Evolutionary conservation across 768 basidiomycete species (phyloP).

Genomic region (Suillus placidus): DNA sequence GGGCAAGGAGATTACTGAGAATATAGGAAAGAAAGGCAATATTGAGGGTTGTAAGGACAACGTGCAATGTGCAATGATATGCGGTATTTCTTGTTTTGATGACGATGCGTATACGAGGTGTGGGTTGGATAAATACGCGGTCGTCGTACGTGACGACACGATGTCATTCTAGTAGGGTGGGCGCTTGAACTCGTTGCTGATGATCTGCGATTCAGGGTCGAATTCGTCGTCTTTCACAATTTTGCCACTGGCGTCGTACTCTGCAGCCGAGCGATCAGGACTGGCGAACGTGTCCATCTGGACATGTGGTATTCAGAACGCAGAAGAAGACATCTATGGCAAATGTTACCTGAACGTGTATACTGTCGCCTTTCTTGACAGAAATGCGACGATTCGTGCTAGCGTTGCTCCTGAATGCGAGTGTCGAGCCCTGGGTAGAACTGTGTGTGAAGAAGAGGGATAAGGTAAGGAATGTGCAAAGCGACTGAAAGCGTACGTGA

Average conservation of each 20-base stretch:
- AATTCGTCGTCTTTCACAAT: slow-evolving; percentile 46
- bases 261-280: slow-evolving; percentile 46
- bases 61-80: not conserved
- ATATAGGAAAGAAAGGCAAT: not conserved
- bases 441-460: slow-evolving; percentile 29
- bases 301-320: slow-evolving; percentile 12
- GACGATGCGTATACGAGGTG: not conserved
- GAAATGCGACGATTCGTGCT: slow-evolving; percentile 28
- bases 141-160: not conserved
- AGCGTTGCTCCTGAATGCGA: slow-evolving; percentile 57
- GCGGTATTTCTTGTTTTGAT: not conserved
- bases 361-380: slow-evolving; percentile 48
- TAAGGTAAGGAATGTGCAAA: slow-evolving; percentile 14
- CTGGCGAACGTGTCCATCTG: slow-evolving; percentile 72
- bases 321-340: not conserved
- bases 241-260: slow-evolving; percentile 62
- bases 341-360: slow-evolving; percentile 59
- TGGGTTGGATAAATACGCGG: not conserved
- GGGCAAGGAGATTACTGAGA: not conserved
- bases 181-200: slow-evolving; percentile 65
- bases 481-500: slow-evolving; percentile 45
- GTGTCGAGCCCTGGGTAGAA: slow-evolving; percentile 49
- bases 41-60: not conserved
- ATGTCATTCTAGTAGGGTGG: slow-evolving; percentile 41
- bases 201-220: slow-evolving; percentile 63